A percentile compares a stretch with the other conserved stretches of the same genome.
Evolutionary conservation across 2,329 filamentous ascomycete species (phyloP).

Genomic region (Verticillium albo-atrum): DNA sequence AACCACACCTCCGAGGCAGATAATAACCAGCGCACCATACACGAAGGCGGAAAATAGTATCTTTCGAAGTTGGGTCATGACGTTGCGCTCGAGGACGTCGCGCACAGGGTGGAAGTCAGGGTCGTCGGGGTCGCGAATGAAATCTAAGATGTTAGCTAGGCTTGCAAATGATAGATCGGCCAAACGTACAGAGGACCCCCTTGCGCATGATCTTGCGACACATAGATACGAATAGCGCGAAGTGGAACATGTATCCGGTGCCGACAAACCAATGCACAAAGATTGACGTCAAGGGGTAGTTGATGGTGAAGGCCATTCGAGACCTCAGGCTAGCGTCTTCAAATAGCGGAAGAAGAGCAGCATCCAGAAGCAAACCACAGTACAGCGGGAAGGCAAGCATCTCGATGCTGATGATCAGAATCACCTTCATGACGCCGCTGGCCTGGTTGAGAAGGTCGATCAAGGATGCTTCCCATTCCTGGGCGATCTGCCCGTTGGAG

Average conservation of each 20-base stretch:
- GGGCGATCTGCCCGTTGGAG: constrained; percentile 48
- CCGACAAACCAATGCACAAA: constrained; percentile 99
- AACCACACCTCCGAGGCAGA: constrained; percentile 92
- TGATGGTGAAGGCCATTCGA: constrained; percentile 70
- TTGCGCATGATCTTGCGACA: constrained; percentile 96
- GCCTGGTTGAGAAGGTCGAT: constrained; percentile 87
- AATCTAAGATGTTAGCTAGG: constrained; percentile 54
- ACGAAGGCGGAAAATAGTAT: constrained; percentile 95
- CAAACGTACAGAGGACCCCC: constrained; percentile 77
- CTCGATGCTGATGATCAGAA: constrained; percentile 96
- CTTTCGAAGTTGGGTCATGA: constrained; percentile 89
- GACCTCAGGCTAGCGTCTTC: constrained; percentile 73
- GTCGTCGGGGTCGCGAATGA: constrained; percentile 96
- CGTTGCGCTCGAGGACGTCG: constrained; percentile 89
- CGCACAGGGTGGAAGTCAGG: constrained; percentile 97
- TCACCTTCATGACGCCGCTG: constrained; percentile 95
- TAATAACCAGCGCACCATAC: constrained; percentile 86
- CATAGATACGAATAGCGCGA: constrained; percentile 97
- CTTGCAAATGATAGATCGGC: too few species aligned
- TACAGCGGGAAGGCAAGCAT: constrained; percentile 98
- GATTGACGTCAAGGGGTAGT: constrained; percentile 81
- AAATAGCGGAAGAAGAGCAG: constrained; percentile 86
- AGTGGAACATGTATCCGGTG: constrained; percentile 99
- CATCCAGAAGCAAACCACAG: constrained; percentile 84
- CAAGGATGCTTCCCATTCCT: constrained; percentile 69